Percentiles rank a stretch among this genome's conserved stretches.
Conservation (phyloP, 83 land plant species). For the Picea abies region DNA sequence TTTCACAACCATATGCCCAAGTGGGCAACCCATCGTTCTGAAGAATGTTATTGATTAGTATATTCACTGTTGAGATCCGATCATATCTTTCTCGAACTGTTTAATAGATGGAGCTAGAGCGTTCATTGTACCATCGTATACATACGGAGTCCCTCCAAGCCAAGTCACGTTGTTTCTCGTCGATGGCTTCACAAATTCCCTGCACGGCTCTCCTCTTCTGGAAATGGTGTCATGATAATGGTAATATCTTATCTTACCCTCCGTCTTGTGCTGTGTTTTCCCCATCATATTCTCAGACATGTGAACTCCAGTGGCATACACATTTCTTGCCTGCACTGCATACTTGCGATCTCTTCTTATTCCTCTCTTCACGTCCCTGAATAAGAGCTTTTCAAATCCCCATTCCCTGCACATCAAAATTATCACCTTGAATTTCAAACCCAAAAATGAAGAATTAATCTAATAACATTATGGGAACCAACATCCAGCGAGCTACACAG, state of each 20-base stretch:
- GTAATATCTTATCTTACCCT: constrained; percentile 56
- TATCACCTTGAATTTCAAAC: background rate
- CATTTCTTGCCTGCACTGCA: constrained; percentile 64
- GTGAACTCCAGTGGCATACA: constrained; percentile 71
- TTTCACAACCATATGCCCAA: too few relatives aligned
- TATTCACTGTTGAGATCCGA: too few relatives aligned
- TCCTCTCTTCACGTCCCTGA: constrained; percentile 49
- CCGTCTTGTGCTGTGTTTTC: constrained; percentile 52
- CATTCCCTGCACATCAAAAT: constrained; percentile 38
- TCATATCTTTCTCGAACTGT: too few relatives aligned
- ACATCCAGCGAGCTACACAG: too few relatives aligned
- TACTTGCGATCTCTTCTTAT: constrained; percentile 62
- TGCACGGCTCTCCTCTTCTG: constrained; percentile 49
- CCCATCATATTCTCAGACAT: constrained; percentile 69
- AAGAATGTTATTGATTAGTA: too few relatives aligned
- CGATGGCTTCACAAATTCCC: too few relatives aligned
- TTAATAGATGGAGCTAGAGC: too few relatives aligned
- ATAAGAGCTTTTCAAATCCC: constrained; percentile 77
- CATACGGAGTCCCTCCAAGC: too few relatives aligned
- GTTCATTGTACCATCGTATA: too few relatives aligned
- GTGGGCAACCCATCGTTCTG: too few relatives aligned
- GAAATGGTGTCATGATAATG: constrained; percentile 73
- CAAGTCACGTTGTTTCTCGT: too few relatives aligned
- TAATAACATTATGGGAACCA: too few relatives aligned
- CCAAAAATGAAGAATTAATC: background rate